Evolutionary conservation across 768 basidiomycete species (phyloP).

Genomic region (Termitomyces sp.): DNA sequence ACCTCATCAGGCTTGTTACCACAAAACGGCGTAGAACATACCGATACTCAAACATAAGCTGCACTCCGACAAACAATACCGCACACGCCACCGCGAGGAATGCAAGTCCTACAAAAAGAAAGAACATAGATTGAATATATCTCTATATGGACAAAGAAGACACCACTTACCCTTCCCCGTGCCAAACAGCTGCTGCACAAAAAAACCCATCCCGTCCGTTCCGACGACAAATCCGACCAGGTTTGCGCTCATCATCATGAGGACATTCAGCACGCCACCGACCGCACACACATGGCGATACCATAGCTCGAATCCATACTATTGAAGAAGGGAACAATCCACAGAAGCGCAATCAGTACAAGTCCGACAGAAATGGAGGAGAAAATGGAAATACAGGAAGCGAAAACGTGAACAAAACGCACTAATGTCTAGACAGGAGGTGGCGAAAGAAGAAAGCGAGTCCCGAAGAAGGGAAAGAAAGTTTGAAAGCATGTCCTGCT

Average conservation of each 20-base stretch:
- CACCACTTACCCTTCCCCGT: conserved; percentile 56
- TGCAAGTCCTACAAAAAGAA: conserved; percentile 44
- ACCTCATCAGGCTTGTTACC: neutral
- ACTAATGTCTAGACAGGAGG: neutral
- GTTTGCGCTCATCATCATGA: conserved; percentile 91
- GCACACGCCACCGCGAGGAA: conserved; percentile 60
- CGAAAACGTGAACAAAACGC: neutral
- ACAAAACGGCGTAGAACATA: conserved; percentile 27
- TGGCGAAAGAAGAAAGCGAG: neutral
- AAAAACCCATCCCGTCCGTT: conserved; percentile 69
- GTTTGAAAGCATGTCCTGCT: neutral
- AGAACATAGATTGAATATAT: neutral
- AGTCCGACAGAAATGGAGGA: neutral
- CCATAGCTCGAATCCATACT: conserved; percentile 74
- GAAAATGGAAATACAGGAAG: neutral
- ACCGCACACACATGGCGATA: conserved; percentile 82
- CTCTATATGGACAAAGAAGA: neutral
- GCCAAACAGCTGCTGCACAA: conserved; percentile 58
- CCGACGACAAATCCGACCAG: conserved; percentile 95
- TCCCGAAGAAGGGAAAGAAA: neutral
- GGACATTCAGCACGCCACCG: conserved; percentile 79
- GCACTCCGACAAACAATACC: conserved; percentile 77
- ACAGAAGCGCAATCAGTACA: neutral
- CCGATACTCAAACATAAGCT: conserved; percentile 97
- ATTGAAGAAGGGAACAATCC: neutral